Evolutionary conservation across 352 stramenopile genomes (phyloP).

Genomic region (Pythium volutum): DNA sequence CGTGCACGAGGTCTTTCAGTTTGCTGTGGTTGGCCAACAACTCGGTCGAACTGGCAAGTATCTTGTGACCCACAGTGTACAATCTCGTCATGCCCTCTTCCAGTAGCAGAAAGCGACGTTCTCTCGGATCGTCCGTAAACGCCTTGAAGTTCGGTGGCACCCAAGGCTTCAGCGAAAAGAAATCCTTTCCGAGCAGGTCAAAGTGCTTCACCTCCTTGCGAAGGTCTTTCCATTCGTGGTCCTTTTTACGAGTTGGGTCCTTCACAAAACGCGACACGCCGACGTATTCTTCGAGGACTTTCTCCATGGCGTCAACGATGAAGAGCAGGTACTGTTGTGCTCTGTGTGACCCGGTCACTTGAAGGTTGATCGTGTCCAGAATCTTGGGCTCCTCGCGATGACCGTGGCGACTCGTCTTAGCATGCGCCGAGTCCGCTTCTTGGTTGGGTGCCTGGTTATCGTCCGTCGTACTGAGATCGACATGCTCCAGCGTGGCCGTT

Average conservation of each 20-base stretch:
- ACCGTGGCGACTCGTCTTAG: constrained; percentile 1
- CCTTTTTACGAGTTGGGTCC: background rate
- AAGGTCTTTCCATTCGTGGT: constrained; percentile 5
- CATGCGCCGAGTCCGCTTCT: background rate
- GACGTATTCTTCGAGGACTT: constrained; percentile 4
- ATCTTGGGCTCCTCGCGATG: constrained; percentile 3
- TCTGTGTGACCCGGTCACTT: constrained; percentile 7
- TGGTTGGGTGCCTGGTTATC: constrained; percentile 7
- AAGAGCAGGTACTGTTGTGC: constrained; percentile 3
- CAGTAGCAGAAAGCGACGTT: background rate
- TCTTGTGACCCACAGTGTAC: no score
- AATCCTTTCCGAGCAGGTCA: background rate
- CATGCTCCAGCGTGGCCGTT: constrained; percentile 8
- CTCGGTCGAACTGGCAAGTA: no score
- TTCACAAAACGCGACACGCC: constrained; percentile 9
- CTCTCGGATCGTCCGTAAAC: background rate
- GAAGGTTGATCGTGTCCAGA: constrained; percentile 14
- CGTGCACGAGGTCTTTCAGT: background rate
- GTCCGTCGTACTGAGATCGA: constrained; percentile 1
- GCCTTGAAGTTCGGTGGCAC: constrained; percentile 10
- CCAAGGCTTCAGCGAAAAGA: constrained; percentile 1
- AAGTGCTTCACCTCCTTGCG: background rate
- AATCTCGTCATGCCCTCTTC: no score
- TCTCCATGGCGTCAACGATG: constrained; percentile 12
- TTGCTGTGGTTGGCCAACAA: no score